Conservation (phyloP, 2,329 filamentous ascomycete species). For the Monilinia vaccinii-corymbosi region DNA sequence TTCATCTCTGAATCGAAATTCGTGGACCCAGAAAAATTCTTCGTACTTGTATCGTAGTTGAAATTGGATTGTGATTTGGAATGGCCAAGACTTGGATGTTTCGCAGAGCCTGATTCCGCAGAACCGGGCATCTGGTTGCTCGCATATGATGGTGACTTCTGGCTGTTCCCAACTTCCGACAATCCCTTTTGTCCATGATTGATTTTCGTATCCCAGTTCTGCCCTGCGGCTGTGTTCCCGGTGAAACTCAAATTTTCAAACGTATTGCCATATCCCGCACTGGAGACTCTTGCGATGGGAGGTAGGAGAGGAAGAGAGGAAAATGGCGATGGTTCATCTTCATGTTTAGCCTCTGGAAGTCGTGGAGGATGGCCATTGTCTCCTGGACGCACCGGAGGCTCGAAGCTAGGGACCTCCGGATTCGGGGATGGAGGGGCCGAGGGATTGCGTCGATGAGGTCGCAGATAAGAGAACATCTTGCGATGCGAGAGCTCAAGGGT, state of each 20-base stretch:
- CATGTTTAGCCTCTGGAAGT: slow-evolving; percentile 17
- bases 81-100: slow-evolving; percentile 16
- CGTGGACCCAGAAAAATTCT: slow-evolving; percentile 12
- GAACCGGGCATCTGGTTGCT: slow-evolving; percentile 20
- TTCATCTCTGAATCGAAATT: slow-evolving; percentile 17
- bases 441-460: slow-evolving; percentile 28
- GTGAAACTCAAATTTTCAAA: slow-evolving; percentile 7
- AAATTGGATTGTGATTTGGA: slow-evolving; percentile 12
- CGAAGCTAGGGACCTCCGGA: slow-evolving; percentile 23
- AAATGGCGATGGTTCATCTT: slow-evolving; percentile 20
- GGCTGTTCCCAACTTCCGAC: slow-evolving; percentile 12
- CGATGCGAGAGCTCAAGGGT: neutral
- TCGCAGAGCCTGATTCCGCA: slow-evolving; percentile 13
- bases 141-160: slow-evolving; percentile 17
- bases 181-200: slow-evolving; percentile 11
- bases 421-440: slow-evolving; percentile 28
- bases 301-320: slow-evolving; percentile 40
- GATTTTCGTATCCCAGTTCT: slow-evolving; percentile 5
- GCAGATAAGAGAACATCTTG: slow-evolving; percentile 30
- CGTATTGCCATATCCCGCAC: slow-evolving; percentile 15
- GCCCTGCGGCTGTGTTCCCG: slow-evolving; percentile 6
- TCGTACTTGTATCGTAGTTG: slow-evolving; percentile 13
- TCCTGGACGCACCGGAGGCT: slow-evolving; percentile 18
- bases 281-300: slow-evolving; percentile 32
- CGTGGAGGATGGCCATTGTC: slow-evolving; percentile 26